Conservation (phyloP, 805 yeast genomes). For the Kodamaea laetipori region DNA sequence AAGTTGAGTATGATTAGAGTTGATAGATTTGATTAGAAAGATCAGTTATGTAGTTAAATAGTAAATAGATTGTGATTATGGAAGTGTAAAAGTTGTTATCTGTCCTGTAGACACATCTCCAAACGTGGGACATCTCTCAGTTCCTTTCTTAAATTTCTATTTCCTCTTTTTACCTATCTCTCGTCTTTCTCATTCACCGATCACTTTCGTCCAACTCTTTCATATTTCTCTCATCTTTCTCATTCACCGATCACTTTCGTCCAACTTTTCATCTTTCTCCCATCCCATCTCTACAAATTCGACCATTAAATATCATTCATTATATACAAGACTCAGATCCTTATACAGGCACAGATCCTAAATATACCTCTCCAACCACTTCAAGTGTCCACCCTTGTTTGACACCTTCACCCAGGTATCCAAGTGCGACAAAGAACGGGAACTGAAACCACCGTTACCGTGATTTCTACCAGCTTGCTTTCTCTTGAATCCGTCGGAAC, state of each 20-base stretch:
- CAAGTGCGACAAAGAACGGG: constrained; percentile 57
- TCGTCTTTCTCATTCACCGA: no score
- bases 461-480: constrained; percentile 82
- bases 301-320: constrained; percentile 1
- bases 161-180: no score
- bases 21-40: constrained; percentile 38
- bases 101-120: no score
- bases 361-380: constrained; percentile 51
- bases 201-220: no score
- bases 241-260: no score
- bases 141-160: no score
- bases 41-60: background rate
- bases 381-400: constrained; percentile 54
- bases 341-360: constrained; percentile 1
- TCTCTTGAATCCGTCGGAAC: constrained; percentile 60
- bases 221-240: no score
- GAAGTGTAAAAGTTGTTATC: no score
- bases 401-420: constrained; percentile 60
- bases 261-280: no score
- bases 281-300: background rate
- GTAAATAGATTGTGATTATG: no score
- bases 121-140: no score
- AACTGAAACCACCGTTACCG: constrained; percentile 88
- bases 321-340: constrained; percentile 6
- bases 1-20: constrained; percentile 24